A percentile compares a stretch with the other conserved stretches of the same genome.
Evolutionary conservation across 805 yeast species (phyloP).

Genomic region (Barnettozyma pratensis): DNA sequence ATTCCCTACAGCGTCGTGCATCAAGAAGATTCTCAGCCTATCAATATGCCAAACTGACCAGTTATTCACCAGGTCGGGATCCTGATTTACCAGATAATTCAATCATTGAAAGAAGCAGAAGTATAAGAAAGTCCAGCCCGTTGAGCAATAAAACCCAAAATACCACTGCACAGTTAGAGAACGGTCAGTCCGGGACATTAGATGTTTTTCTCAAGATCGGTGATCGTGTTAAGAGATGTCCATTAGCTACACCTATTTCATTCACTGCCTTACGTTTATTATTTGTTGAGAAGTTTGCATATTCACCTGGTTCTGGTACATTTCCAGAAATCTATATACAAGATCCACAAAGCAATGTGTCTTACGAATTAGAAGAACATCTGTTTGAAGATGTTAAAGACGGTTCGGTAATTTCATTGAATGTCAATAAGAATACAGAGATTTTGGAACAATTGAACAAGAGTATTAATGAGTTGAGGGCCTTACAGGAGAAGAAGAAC

Average conservation of each 20-base stretch:
- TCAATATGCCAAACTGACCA: conserved; percentile 74
- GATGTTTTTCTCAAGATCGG: conserved; percentile 43
- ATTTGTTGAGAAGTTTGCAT: conserved; percentile 85
- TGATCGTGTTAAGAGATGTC: conserved; percentile 50
- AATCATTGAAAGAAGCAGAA: conserved; percentile 13
- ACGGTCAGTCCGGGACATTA: background rate
- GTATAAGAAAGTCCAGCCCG: conserved; percentile 15
- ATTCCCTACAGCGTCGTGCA: conserved; percentile 84
- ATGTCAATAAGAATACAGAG: conserved; percentile 36
- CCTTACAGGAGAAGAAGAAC: conserved; percentile 11
- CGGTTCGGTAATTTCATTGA: conserved; percentile 57
- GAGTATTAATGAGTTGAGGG: conserved; percentile 17
- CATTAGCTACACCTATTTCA: conserved; percentile 25
- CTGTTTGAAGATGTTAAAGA: conserved; percentile 50
- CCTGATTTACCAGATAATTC: conserved; percentile 25
- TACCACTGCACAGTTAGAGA: background rate
- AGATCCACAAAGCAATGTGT: conserved; percentile 52
- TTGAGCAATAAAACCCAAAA: background rate
- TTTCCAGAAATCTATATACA: conserved; percentile 78
- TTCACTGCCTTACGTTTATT: conserved; percentile 52
- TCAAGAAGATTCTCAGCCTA: conserved; percentile 92
- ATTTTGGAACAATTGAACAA: conserved; percentile 12
- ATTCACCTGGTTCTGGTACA: conserved; percentile 61
- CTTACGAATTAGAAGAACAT: conserved; percentile 78
- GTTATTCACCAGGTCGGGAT: conserved; percentile 31